Evolutionary conservation across 1,139 yeast genomes (phyloP).

Genomic region (Blastobotrys aristatus): DNA sequence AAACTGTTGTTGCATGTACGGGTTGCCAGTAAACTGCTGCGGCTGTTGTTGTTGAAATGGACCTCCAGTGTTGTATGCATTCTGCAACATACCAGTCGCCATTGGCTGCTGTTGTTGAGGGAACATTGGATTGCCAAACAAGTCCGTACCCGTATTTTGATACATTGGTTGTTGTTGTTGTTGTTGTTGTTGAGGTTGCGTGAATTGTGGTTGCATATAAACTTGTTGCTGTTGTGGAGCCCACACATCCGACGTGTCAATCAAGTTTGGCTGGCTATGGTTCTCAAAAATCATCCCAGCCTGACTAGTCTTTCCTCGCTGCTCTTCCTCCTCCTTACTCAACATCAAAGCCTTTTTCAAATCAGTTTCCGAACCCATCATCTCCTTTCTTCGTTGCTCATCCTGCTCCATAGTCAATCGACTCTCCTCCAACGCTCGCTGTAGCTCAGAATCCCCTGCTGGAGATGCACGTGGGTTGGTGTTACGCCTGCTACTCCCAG

Average conservation of each 20-base stretch:
- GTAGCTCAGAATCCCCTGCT: conserved; percentile 66
- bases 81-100: conserved; percentile 49
- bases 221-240: conserved; percentile 22
- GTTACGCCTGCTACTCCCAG: conserved; percentile 13
- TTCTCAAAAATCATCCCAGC: conserved; percentile 17
- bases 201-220: conserved; percentile 24
- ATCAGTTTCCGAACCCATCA: conserved; percentile 63
- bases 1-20: conserved; percentile 33
- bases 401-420: conserved; percentile 84
- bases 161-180: too few species aligned
- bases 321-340: conserved; percentile 79
- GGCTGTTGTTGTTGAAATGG: conserved; percentile 32
- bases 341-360: conserved; percentile 76
- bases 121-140: conserved; percentile 69
- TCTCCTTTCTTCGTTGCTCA: conserved; percentile 48
- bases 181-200: conserved; percentile 16
- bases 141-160: conserved; percentile 38
- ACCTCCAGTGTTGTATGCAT: conserved; percentile 37
- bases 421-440: conserved; percentile 78
- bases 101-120: conserved; percentile 42
- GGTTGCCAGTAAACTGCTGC: conserved; percentile 15
- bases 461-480: conserved; percentile 14
- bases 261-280: conserved; percentile 30
- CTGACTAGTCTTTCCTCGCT: conserved; percentile 31
- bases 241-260: conserved; percentile 22